phyloP scores from a whole-genome alignment of 768 basidiomycete species.

The Clavaria fumosa region DNA sequence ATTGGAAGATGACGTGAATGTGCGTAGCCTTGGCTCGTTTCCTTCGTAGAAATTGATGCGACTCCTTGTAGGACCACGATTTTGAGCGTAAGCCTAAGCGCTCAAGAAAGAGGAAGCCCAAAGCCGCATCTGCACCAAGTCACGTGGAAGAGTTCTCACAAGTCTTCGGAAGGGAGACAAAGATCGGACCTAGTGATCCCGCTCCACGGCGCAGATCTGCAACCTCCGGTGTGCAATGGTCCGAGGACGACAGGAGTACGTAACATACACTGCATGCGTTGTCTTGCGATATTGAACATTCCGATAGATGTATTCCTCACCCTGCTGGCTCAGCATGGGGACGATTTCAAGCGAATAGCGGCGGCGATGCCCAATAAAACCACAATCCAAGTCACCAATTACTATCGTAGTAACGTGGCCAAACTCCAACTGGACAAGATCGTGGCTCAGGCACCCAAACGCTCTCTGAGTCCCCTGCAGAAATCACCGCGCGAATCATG shows the following conservation, averaged over 20 bases:
- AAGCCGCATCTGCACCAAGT: too few species aligned
- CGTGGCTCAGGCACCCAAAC: conserved; percentile 26
- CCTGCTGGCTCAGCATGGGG: conserved; percentile 45
- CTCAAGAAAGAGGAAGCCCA: conserved; percentile 27
- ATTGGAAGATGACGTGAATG: too few species aligned
- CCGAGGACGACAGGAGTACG: conserved; percentile 51
- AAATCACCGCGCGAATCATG: conserved; percentile 6
- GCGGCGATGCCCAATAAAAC: conserved; percentile 54
- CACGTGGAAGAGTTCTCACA: too few species aligned
- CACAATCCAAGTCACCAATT: conserved; percentile 37
- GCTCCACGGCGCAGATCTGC: conserved; percentile 13
- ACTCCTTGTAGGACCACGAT: too few species aligned
- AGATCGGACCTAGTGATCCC: conserved; percentile 14
- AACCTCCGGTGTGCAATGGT: conserved; percentile 34
- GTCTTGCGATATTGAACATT: not conserved
- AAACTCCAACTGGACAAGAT: conserved; percentile 27
- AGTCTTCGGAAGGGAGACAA: conserved; percentile 19
- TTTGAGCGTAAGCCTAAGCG: conserved; percentile 21
- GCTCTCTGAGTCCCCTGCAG: conserved; percentile 21
- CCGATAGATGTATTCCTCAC: conserved; percentile 32
- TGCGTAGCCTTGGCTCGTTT: too few species aligned
- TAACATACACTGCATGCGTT: conserved; percentile 6
- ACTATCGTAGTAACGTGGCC: conserved; percentile 29
- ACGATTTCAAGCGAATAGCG: conserved; percentile 56
- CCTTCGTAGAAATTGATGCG: too few species aligned